phyloP scores from a whole-genome alignment of 495 filamentous ascomycete species.

The Tuber brumale region DNA sequence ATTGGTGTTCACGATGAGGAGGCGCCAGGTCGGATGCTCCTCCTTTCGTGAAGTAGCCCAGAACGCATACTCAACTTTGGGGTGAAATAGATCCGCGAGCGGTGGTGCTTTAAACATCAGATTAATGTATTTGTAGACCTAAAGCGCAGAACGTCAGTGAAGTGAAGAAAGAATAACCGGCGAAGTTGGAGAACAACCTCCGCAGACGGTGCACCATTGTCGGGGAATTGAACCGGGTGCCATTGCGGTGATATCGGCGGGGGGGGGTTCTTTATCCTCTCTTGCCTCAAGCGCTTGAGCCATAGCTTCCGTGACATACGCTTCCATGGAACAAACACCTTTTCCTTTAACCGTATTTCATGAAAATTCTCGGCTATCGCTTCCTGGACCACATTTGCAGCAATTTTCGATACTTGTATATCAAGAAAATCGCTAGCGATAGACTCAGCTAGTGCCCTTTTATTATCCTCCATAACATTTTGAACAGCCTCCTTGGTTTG shows the following conservation, averaged over 20 bases:
- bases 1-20: constrained; percentile 36
- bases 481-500: constrained; percentile 20
- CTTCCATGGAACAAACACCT: constrained; percentile 25
- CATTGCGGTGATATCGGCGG: constrained; percentile 20
- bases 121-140: background rate
- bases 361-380: constrained; percentile 28
- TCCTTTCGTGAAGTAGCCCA: constrained; percentile 8
- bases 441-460: constrained; percentile 4
- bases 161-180: background rate
- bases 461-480: constrained; percentile 17
- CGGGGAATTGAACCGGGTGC: constrained; percentile 33
- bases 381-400: constrained; percentile 24
- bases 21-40: constrained; percentile 26
- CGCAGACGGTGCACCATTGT: constrained; percentile 12
- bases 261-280: constrained; percentile 25
- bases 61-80: constrained; percentile 30
- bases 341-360: constrained; percentile 23
- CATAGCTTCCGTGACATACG: constrained; percentile 22
- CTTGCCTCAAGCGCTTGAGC: constrained; percentile 24
- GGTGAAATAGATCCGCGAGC: constrained; percentile 30
- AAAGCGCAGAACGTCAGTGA: background rate
- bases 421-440: constrained; percentile 22
- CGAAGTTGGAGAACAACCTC: constrained; percentile 7
- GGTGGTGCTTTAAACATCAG: constrained; percentile 26
- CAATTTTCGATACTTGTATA: constrained; percentile 22